Evolutionary conservation across 331 rosid species (phyloP).

Genomic region (Arachis monticola): DNA sequence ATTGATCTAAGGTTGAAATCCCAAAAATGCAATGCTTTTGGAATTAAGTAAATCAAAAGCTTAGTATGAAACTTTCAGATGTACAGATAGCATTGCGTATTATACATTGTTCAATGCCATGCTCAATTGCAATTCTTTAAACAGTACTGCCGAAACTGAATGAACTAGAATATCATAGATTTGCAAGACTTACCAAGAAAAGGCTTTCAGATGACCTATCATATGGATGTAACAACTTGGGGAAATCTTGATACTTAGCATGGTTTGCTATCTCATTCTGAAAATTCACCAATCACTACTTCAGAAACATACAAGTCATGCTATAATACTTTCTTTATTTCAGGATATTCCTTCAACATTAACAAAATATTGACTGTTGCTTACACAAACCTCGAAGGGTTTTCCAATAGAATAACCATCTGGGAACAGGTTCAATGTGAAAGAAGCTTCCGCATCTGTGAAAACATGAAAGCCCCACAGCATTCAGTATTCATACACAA

Average conservation of each 20-base stretch:
- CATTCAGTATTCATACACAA: conserved; percentile 32
- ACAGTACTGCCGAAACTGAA: conserved; percentile 33
- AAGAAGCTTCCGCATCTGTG: conserved; percentile 83
- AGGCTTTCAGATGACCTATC: conserved; percentile 88
- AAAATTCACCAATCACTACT: conserved; percentile 41
- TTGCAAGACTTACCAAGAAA: conserved; percentile 68
- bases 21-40: conserved; percentile 10
- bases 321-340: conserved; percentile 16
- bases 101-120: background rate
- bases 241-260: conserved; percentile 57
- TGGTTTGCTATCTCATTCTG: conserved; percentile 72
- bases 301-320: conserved; percentile 34
- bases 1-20: background rate
- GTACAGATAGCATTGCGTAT: background rate
- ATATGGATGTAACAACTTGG: conserved; percentile 86
- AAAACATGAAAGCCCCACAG: conserved; percentile 38
- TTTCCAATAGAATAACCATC: conserved; percentile 94
- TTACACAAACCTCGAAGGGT: conserved; percentile 78
- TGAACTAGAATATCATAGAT: conserved; percentile 25
- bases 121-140: conserved; percentile 19
- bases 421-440: conserved; percentile 72
- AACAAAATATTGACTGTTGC: conserved; percentile 14
- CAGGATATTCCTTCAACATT: conserved; percentile 20
- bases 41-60: conserved; percentile 31
- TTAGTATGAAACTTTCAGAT: conserved; percentile 25